These are phyloP conservation scores for Cladobotryum protrusum DNA, from an alignment of 2,329 filamentous ascomycete genomes.

Conservation along the genomic window DNA sequence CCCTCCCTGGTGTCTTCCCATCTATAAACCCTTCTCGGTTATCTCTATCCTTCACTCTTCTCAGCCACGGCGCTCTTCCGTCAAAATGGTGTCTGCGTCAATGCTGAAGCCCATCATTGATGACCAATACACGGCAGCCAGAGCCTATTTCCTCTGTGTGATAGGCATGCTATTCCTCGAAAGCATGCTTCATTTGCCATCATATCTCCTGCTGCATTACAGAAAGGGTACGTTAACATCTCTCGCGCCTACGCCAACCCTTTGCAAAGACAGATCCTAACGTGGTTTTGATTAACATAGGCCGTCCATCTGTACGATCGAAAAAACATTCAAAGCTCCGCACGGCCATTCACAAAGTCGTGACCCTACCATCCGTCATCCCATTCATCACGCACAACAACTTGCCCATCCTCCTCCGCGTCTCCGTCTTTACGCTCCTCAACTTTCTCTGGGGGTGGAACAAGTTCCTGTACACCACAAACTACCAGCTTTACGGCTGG, in stretches of 20 bases:
- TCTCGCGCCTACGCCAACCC: neutral
- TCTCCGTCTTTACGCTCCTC: constrained; percentile 15
- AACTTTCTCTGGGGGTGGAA: constrained; percentile 20
- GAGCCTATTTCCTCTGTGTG: constrained; percentile 15
- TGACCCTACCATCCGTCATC: neutral
- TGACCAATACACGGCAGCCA: constrained; percentile 16
- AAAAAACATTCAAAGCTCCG: neutral
- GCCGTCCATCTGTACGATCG: no score
- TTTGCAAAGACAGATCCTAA: no score
- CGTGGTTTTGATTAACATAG: no score
- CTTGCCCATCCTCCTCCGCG: constrained; percentile 14
- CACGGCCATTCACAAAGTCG: constrained; percentile 3
- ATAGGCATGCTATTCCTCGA: constrained; percentile 18
- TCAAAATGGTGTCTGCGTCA: constrained; percentile 3
- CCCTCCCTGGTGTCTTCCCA: no score
- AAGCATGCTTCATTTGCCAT: constrained; percentile 12
- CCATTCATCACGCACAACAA: constrained; percentile 13
- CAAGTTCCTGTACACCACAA: constrained; percentile 17
- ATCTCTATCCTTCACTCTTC: neutral
- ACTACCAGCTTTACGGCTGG: constrained; percentile 24
- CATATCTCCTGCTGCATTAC: constrained; percentile 10
- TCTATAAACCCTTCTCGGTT: no score
- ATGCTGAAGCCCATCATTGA: constrained; percentile 13
- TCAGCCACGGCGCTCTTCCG: neutral
- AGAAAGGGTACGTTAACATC: constrained; percentile 10